These are phyloP conservation scores for Penicillium polonicum DNA, from an alignment of 2,329 filamentous ascomycete genomes.

Conservation along the genomic window DNA sequence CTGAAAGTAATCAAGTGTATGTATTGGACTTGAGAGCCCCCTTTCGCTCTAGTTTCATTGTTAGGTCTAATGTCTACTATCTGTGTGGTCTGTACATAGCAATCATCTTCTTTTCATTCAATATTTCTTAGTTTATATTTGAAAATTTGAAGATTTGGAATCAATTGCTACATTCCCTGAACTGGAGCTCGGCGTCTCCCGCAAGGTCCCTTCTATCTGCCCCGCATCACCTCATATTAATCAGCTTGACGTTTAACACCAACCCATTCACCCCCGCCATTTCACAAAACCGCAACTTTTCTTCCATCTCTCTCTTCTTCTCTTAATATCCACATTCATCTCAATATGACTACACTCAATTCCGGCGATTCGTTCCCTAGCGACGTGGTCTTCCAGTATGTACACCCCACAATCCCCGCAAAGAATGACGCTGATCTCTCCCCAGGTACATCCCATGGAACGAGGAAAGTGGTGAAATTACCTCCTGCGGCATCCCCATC, in stretches of 20 bases:
- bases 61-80: no score
- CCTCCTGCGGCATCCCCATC: conserved; percentile 73
- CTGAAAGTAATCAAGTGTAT: no score
- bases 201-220: no score
- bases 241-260: conserved; percentile 3
- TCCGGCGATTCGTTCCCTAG: conserved; percentile 79
- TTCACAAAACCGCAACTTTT: background rate
- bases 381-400: conserved; percentile 71
- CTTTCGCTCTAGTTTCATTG: no score
- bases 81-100: no score
- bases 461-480: conserved; percentile 66
- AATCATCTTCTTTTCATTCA: no score
- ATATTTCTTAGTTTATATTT: no score
- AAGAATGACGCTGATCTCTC: background rate
- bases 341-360: conserved; percentile 65
- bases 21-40: no score
- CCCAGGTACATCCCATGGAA: conserved; percentile 73
- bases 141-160: no score
- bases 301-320: background rate
- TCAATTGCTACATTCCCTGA: no score
- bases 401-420: conserved; percentile 7
- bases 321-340: background rate
- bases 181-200: no score
- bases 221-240: conserved; percentile 6
- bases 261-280: conserved; percentile 2